phyloP scores from a whole-genome alignment of 129 eudicot species.

The Lonicera japonica region DNA sequence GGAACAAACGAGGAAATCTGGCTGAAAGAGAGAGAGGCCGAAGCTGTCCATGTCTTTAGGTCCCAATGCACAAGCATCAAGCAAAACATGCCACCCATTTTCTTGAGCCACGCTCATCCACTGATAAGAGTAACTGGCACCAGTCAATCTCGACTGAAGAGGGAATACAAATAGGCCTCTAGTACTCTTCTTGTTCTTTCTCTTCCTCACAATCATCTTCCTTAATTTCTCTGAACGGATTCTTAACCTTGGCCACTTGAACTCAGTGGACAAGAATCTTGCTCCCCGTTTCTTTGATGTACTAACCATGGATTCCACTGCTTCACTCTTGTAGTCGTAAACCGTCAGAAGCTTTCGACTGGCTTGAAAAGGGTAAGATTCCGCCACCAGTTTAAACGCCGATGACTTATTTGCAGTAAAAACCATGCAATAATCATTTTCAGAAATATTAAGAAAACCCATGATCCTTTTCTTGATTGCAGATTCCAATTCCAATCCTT shows the following conservation, averaged over 20 bases:
- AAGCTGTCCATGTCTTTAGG: conserved; percentile 93
- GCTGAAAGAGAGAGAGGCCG: conserved; percentile 67
- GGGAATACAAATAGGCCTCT: conserved; percentile 76
- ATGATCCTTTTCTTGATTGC: conserved; percentile 53
- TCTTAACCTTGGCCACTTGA: conserved; percentile 72
- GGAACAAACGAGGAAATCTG: conserved; percentile 79
- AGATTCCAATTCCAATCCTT: conserved; percentile 57
- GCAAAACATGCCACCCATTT: conserved; percentile 89
- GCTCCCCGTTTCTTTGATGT: conserved; percentile 72
- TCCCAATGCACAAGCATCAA: conserved; percentile 83
- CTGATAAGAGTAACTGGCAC: conserved; percentile 77
- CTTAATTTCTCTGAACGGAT: conserved; percentile 46
- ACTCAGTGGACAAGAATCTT: conserved; percentile 54
- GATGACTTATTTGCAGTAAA: conserved; percentile 76
- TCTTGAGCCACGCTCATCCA: conserved; percentile 88
- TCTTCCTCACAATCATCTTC: conserved; percentile 47
- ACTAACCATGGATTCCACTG: conserved; percentile 46
- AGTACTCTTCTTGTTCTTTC: conserved; percentile 33
- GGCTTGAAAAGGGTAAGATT: conserved; percentile 67
- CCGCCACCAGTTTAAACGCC: conserved; percentile 71
- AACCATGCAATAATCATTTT: conserved; percentile 54
- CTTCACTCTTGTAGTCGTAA: conserved; percentile 77
- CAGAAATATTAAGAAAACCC: conserved; percentile 55
- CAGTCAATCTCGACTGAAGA: conserved; percentile 70
- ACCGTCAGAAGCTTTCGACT: conserved; percentile 61